Evolutionary conservation across 202 grass and related monocot species (phyloP), one percentile per base, ranked within the genome.

Genomic region (Hordeum pubiflorum): DNA sequence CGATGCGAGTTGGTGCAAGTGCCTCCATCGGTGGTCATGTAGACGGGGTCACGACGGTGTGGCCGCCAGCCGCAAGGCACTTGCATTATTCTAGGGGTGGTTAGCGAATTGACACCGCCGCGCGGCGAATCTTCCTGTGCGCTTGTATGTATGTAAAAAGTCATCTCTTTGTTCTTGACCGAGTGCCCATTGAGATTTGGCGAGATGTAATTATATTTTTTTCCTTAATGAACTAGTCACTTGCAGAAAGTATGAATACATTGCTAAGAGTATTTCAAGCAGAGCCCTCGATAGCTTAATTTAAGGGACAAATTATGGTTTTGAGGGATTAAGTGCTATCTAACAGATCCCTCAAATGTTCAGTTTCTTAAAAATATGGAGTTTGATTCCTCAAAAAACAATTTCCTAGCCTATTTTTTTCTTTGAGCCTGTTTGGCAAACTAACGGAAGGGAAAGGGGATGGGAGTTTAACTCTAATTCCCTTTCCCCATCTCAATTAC

Each of bases 21-120:
- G 82, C 33, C 48, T 26, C 12, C 9, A 40, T 63, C 40, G 62
- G 10, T 22, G 18, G 72, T 63, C 79, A 63, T 50, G 79, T 63
- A 59, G 69, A 54, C 55, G 62, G 17, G 75, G 33, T 52, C 15
- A 20, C 20, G 27, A 10, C 50, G 23, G 44, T 38, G 55, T 67
- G 78, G 77, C 65, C 61, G 48, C 87, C 87, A 86, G 32, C 67
- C 18, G 12, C 48, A 63, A 59, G 32, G 15, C 72, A 54, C 12
- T 29, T 75, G 59, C 31, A 3, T 41, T 82, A 36, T 69, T 79
- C 61, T 86, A 27, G 40, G 22, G 71, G 55, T 80, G 62, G 82
- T 71, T 72, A 57, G 62, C 6, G 41, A 10, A 21, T 43, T 81
- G 76, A 88, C 69, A 14, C 20, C 23, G 69, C 22, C 68, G 18